Base-by-base conservation (phyloP, 257 asterid genomes). In the Nicotiana paniculata region DNA sequence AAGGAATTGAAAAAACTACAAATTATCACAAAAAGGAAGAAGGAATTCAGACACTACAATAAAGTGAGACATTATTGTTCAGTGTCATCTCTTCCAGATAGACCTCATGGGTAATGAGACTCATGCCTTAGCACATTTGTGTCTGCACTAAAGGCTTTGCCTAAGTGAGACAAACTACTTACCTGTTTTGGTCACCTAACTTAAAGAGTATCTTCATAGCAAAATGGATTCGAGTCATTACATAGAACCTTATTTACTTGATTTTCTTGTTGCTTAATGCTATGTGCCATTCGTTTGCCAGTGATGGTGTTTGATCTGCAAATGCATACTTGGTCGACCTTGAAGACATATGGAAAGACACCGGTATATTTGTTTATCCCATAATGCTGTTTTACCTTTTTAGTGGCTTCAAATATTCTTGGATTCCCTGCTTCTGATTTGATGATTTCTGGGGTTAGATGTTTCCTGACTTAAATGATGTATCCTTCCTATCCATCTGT, bases 301-400 rank as follows among this genome's bases (percentile, higher is more conserved):
- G 99, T 94, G 83, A 94, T 90, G 93, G 93, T 90, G 84, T 94
- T 94, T 86, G 97, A 96, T 90, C 90, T 90, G 89, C 93, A 96
- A 89, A 89, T 93, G 81, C 83, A 87, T 89, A 80, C 91, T 68
- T 96, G 98, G 99, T 92, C 98, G 59, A 87, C 89, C 83, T 89
- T 96, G 94, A 94, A 93, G 93, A 96, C 99, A 76, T 92, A 92
- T 78, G 98, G 98, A 88, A 94, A 91, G 87, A 95, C 99, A 67
- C 99, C 97, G 88, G 99, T 96, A 94, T 66, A 55, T 77, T 85
- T 53, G 43, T 67, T 79, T 66, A 39, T 65, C 67, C 79, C 82
- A 62, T 39, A 57, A 66, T 78, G 33, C 77, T 83, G 62, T 68
- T 48, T 67, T 39, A 6, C 78, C 48, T 39, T 81, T 63, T 59